Evolutionary conservation across 495 filamentous ascomycete species (phyloP), one percentile per base, ranked within the genome.

Genomic region (Usnea hakonensis): DNA sequence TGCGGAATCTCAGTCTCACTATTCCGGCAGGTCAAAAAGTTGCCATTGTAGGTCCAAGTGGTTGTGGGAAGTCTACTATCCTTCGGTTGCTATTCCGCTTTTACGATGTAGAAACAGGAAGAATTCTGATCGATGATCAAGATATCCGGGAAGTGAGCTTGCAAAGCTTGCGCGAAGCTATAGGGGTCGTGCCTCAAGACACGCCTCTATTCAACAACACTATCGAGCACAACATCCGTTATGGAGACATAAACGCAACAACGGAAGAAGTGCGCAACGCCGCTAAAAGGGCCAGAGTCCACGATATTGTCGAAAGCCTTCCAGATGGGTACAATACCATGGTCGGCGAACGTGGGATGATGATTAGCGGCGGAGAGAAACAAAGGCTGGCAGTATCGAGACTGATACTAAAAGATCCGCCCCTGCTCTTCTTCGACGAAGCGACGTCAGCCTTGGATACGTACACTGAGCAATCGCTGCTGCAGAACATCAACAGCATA

Each of bases 291-390:
- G 95, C 94, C 8, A 84, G 85, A 58, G 90, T 97, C 53, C 85
- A 96, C 72, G 86, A 95, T 26, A 89, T 88, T 53, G 86, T 98
- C 58, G 77, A 82, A 57, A 74, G 74, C 37, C 84, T 93, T 66
- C 91, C 91, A 2, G 87, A 92, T 19, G 90, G 91, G 5, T 98
- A 98, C 69, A 73, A 88, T 21, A 98, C 94, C 2, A 91, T 88
- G 69, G 94, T 98, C 14, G 94, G 94, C 21, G 94, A 98, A 78
- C 80, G 95, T 30, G 94, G 94, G 2, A 88, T 97, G 87, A 97
- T 97, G 94, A 97, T 97, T 21, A 93, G 89, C 5, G 94, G 92
- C 10, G 94, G 94, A 37, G 94, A 98, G 76, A 97, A 97, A 74
- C 94, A 98, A 71, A 84, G 94, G 6, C 75, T 98, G 36, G 94